Evolutionary conservation across 345 rosid species (phyloP), one percentile per base, ranked within the genome.

Genomic region (Salix dunnii): DNA sequence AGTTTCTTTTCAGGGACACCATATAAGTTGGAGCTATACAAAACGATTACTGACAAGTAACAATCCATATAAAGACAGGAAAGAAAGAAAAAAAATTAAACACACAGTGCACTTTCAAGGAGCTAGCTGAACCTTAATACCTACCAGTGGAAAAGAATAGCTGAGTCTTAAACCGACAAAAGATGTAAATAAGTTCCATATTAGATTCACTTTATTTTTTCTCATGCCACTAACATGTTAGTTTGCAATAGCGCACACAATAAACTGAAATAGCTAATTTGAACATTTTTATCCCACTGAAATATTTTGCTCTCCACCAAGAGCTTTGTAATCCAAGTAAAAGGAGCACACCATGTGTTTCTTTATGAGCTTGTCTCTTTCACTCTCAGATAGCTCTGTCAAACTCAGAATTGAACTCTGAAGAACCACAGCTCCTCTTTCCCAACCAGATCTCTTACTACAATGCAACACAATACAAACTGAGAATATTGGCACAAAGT

Each of bases 401-500:
- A 90, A 81, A 77, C 83, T 79, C 85, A 88, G 82, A 71, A 95
- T 80, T 72, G 87, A 84, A 81, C 84, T 83, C 87, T 88, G 94
- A 84, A 95, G 97, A 79, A 86, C 88, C 79, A 77, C 43, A 75
- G 90, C 90, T 81, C 88, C 91, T 78, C 83, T 89, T 80, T 88
- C 92, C 71, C 80, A 86, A 65, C 85, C 90, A 82, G 90, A 82
- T 70, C 74, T 84, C 81, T 87, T 83, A 81, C 94, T 88, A 85
- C 97, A 90, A 83, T 87, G 88, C 85, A 88, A 83, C 58, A 89
- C 88, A 86, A 91, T 91, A 77, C 94, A 89, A 76, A 93, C 78
- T 8, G 99, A 88, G 84, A 95, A 93, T 79, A 95, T 89, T 16
- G 97, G 88, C 83, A 91, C 97, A 83, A 95, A 93, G 81, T 93